phyloP scores from a whole-genome alignment of 768 basidiomycete genomes.

The Steccherinum ochraceum region DNA sequence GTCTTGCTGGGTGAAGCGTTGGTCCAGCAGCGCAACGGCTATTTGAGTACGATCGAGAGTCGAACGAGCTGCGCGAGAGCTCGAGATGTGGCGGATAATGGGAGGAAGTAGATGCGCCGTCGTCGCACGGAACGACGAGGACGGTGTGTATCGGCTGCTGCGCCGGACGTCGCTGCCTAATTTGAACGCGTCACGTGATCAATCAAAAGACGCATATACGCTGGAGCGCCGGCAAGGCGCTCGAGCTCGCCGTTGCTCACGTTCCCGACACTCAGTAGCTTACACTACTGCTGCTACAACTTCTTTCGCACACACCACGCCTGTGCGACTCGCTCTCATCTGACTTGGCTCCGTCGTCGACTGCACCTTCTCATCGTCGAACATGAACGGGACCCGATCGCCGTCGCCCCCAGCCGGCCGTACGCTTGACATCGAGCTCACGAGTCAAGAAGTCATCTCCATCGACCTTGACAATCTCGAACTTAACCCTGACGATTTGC shows the following conservation, averaged over 20 bases:
- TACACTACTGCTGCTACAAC: too few species aligned
- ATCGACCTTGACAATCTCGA: conserved; percentile 87
- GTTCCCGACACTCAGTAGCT: too few species aligned
- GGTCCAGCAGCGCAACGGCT: too few species aligned
- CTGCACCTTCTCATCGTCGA: too few species aligned
- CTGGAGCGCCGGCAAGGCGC: too few species aligned
- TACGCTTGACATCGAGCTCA: conserved; percentile 54
- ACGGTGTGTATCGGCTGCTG: not conserved
- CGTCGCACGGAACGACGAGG: conserved; percentile 9
- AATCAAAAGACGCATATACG: too few species aligned
- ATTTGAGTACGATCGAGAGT: too few species aligned
- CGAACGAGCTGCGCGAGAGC: not conserved
- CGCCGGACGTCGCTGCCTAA: not conserved
- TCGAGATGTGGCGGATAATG: not conserved
- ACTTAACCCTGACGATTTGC: conserved; percentile 67
- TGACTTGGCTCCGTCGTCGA: not conserved
- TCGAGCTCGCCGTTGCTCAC: too few species aligned
- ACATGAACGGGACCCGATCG: conserved; percentile 11
- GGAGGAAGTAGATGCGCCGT: not conserved
- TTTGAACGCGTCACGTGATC: too few species aligned
- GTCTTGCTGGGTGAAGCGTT: too few species aligned
- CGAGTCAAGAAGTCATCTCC: conserved; percentile 80
- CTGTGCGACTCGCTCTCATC: too few species aligned
- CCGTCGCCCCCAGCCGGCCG: conserved; percentile 12
- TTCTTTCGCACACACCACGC: too few species aligned